Percentiles rank a stretch among this genome's conserved stretches.
Evolutionary conservation across 192 early-diverging fungal genomes (phyloP).

Genomic region (Thoreauomyces humboldtii): DNA sequence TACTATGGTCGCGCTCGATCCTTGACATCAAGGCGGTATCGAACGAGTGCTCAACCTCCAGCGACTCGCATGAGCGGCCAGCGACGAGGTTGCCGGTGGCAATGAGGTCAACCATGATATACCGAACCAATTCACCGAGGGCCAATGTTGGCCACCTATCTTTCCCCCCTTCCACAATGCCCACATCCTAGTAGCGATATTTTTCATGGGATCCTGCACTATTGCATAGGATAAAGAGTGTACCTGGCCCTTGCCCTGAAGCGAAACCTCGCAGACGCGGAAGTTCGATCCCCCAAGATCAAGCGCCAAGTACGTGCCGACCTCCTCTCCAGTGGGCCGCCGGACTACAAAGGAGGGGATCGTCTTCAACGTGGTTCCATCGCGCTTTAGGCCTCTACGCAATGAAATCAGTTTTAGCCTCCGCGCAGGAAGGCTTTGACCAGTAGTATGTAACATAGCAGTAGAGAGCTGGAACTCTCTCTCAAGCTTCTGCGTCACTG

Average conservation of each 20-base stretch:
- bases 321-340: constrained; percentile 79
- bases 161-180: too few relatives aligned
- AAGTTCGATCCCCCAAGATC: constrained; percentile 95
- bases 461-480: constrained; percentile 19
- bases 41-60: constrained; percentile 69
- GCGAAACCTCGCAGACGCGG: constrained; percentile 78
- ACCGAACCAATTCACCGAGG: constrained; percentile 85
- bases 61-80: constrained; percentile 55
- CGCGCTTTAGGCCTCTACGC: constrained; percentile 31
- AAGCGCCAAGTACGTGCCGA: constrained; percentile 82
- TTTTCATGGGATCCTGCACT: constrained; percentile 54
- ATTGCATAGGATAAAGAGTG: constrained; percentile 87
- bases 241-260: constrained; percentile 72
- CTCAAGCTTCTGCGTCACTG: constrained; percentile 15
- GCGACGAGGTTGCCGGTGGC: constrained; percentile 73
- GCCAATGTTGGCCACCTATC: constrained; percentile 91
- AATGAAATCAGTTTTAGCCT: constrained; percentile 12
- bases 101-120: constrained; percentile 78
- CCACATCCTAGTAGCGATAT: too few relatives aligned
- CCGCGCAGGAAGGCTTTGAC: constrained; percentile 30
- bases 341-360: constrained; percentile 85
- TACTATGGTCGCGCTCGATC: constrained; percentile 63
- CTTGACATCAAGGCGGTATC: constrained; percentile 59
- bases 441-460: constrained; percentile 21
- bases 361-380: constrained; percentile 55